phyloP scores from a whole-genome alignment of 1,284 basidiomycete genomes.

The Papiliotrema nemorosa region DNA sequence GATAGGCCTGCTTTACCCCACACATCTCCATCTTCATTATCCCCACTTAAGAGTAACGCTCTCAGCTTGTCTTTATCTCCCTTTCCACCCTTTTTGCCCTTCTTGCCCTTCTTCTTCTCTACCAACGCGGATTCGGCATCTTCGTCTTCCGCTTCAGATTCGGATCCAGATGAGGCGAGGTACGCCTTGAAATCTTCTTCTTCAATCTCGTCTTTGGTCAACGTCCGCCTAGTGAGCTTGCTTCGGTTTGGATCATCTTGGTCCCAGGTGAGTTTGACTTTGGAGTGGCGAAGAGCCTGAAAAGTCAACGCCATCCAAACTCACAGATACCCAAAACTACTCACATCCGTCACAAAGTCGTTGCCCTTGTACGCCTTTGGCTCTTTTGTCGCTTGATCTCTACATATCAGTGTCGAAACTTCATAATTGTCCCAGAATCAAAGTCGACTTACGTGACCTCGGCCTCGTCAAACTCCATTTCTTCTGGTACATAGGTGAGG shows the following conservation, averaged over 20 bases:
- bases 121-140: conserved; percentile 24
- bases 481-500: conserved; percentile 87
- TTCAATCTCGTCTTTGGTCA: conserved; percentile 80
- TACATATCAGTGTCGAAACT: conserved; percentile 33
- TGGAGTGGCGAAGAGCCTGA: conserved; percentile 94
- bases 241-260: conserved; percentile 90
- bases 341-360: conserved; percentile 90
- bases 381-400: conserved; percentile 76
- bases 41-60: conserved; percentile 64
- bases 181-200: conserved; percentile 82
- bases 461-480: conserved; percentile 82
- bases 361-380: conserved; percentile 70
- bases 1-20: conserved; percentile 58
- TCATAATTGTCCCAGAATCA: neutral
- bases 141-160: conserved; percentile 51
- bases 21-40: conserved; percentile 57
- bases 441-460: conserved; percentile 57
- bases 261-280: conserved; percentile 98
- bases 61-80: conserved; percentile 62
- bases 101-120: conserved; percentile 33
- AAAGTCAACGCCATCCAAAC: too few relatives aligned
- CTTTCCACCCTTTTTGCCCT: conserved; percentile 48
- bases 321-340: conserved; percentile 40
- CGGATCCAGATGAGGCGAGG: conserved; percentile 67
- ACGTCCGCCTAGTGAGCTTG: conserved; percentile 69